phyloP scores from a whole-genome alignment of 768 basidiomycete species.

The Gautieria morchelliformis region DNA sequence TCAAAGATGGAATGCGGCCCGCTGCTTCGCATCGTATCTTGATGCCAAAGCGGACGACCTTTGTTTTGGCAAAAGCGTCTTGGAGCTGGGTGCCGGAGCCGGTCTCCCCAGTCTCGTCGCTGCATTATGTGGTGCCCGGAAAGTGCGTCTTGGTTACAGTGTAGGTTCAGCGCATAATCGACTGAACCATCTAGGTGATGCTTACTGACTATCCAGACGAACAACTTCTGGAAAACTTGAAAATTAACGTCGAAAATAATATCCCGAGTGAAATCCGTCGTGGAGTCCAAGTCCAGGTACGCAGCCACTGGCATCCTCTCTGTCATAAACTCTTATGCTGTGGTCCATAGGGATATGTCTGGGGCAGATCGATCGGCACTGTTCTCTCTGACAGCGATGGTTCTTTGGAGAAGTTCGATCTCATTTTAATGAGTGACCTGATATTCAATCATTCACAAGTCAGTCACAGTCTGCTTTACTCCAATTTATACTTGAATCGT shows the following conservation, averaged over 20 bases:
- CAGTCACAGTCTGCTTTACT: not conserved
- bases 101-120: conserved; percentile 78
- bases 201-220: conserved; percentile 90
- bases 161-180: not conserved
- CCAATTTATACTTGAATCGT: not conserved
- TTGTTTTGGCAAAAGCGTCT: conserved; percentile 39
- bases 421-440: conserved; percentile 86
- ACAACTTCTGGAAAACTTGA: conserved; percentile 64
- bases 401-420: conserved; percentile 40
- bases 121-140: conserved; percentile 56
- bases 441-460: conserved; percentile 94
- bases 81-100: conserved; percentile 93
- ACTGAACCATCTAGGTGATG: conserved; percentile 44
- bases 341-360: conserved; percentile 64
- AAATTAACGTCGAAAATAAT: conserved; percentile 58
- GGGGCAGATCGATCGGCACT: conserved; percentile 51
- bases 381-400: conserved; percentile 10
- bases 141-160: conserved; percentile 31
- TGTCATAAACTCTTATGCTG: not conserved
- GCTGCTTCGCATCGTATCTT: conserved; percentile 61
- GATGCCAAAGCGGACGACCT: conserved; percentile 38
- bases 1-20: conserved; percentile 71
- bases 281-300: conserved; percentile 25
- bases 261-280: conserved; percentile 18
- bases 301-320: conserved; percentile 9